Evolutionary conservation across 2,329 filamentous ascomycete genomes (phyloP).

Genomic region (Cadophora sp.): DNA sequence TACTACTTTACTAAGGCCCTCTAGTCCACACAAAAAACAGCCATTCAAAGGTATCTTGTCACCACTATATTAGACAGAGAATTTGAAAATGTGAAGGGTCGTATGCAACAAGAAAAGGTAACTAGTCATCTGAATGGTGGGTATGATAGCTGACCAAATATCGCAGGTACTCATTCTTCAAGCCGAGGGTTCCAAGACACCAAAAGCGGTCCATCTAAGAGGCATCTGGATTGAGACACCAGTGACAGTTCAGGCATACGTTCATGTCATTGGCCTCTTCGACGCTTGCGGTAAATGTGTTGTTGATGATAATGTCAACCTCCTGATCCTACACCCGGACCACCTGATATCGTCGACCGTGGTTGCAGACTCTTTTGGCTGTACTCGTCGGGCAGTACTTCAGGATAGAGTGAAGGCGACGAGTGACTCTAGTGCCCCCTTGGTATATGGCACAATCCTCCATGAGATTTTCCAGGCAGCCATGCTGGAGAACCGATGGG

Average conservation of each 20-base stretch:
- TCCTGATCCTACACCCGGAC: slow-evolving; percentile 92
- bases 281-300: slow-evolving; percentile 74
- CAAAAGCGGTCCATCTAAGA: slow-evolving; percentile 76
- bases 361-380: slow-evolving; percentile 95
- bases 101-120: slow-evolving; percentile 75
- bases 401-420: slow-evolving; percentile 95
- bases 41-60: slow-evolving; percentile 87
- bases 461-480: slow-evolving; percentile 97
- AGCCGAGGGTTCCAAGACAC: slow-evolving; percentile 72
- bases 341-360: slow-evolving; percentile 95
- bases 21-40: slow-evolving; percentile 71
- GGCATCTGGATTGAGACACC: slow-evolving; percentile 88
- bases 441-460: slow-evolving; percentile 91
- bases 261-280: slow-evolving; percentile 87
- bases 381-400: slow-evolving; percentile 87
- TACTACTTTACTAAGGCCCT: slow-evolving; percentile 64
- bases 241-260: slow-evolving; percentile 75
- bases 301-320: slow-evolving; percentile 81
- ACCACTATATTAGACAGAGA: slow-evolving; percentile 74
- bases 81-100: slow-evolving; percentile 69
- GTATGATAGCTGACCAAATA: slow-evolving; percentile 20
- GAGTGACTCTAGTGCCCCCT: slow-evolving; percentile 76
- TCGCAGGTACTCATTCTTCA: slow-evolving; percentile 79
- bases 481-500: slow-evolving; percentile 83
- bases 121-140: slow-evolving; percentile 30